Conservation (phyloP, 345 rosid species). For the Anacardium occidentale region DNA sequence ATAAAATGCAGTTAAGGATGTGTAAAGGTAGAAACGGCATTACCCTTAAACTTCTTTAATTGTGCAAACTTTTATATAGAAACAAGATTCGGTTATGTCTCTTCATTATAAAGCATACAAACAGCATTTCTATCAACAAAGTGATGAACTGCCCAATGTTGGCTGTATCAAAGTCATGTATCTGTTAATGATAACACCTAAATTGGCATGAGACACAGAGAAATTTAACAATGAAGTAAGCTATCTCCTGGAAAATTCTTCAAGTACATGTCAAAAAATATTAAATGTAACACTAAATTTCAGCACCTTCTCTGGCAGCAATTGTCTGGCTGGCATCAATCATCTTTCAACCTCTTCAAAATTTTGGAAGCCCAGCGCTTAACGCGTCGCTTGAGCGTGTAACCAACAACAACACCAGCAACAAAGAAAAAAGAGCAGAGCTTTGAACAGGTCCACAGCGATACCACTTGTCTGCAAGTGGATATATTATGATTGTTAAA, state of each 20-base stretch:
- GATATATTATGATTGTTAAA: conserved; percentile 6
- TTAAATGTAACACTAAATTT: background rate
- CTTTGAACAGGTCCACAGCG: conserved; percentile 75
- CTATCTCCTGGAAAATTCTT: conserved; percentile 3
- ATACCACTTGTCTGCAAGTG: conserved; percentile 52
- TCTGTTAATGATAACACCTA: background rate
- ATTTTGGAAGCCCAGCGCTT: conserved; percentile 68
- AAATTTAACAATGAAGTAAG: background rate
- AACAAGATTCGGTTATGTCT: background rate
- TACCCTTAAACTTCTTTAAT: background rate
- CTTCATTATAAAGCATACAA: background rate
- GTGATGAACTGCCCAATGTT: background rate
- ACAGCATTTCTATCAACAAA: background rate
- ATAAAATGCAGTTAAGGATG: background rate
- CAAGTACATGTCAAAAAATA: background rate
- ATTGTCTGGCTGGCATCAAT: conserved; percentile 22
- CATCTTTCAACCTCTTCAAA: conserved; percentile 65
- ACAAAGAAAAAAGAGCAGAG: conserved; percentile 70
- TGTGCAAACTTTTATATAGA: background rate
- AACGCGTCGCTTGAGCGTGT: conserved; percentile 69
- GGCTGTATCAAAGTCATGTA: background rate
- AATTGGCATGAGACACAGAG: background rate
- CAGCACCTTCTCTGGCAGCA: too few species aligned
- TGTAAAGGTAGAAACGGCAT: background rate
- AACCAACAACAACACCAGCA: conserved; percentile 78